Conservation (phyloP, 2,329 filamentous ascomycete species). For the Rachicladosporium sp. region DNA sequence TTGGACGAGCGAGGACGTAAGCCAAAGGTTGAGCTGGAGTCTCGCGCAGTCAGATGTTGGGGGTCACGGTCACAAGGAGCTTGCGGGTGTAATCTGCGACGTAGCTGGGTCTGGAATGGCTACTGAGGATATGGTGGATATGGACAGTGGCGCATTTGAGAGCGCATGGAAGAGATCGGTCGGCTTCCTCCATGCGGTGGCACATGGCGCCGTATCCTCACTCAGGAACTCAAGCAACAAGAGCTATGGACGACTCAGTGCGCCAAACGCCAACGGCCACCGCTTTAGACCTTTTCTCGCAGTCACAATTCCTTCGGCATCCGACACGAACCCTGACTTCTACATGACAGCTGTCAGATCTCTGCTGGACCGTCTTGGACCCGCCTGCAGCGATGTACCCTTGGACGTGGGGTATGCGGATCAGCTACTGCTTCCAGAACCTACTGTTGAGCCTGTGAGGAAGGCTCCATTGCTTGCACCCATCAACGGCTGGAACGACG, state of each 20-base stretch:
- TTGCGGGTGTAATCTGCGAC: slow-evolving; percentile 18
- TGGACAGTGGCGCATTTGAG: slow-evolving; percentile 12
- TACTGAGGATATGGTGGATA: slow-evolving; percentile 10
- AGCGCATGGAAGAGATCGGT: slow-evolving; percentile 14
- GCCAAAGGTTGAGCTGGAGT: slow-evolving; percentile 3
- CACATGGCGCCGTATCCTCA: slow-evolving; percentile 1
- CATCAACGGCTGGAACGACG: slow-evolving; percentile 2
- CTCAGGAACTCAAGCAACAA: not conserved
- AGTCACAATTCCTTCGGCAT: slow-evolving; percentile 4
- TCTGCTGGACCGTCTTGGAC: slow-evolving; percentile 10
- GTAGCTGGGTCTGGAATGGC: slow-evolving; percentile 3
- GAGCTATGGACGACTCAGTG: too few relatives aligned
- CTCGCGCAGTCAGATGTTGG: slow-evolving; percentile 5
- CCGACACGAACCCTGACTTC: not conserved
- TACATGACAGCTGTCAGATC: slow-evolving; percentile 4
- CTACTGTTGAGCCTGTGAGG: slow-evolving; percentile 4
- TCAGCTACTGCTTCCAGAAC: slow-evolving; percentile 11
- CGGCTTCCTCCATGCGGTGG: slow-evolving; percentile 14
- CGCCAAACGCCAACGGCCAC: not conserved
- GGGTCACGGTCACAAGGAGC: slow-evolving; percentile 5
- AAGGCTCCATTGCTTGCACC: slow-evolving; percentile 3
- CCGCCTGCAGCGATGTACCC: slow-evolving; percentile 2
- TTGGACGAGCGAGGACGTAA: slow-evolving; percentile 11
- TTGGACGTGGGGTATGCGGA: slow-evolving; percentile 1
- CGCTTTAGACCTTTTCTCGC: not conserved